Evolutionary conservation across 2,329 filamentous ascomycete species (phyloP).

Genomic region (Arachnopeziza araneosa): DNA sequence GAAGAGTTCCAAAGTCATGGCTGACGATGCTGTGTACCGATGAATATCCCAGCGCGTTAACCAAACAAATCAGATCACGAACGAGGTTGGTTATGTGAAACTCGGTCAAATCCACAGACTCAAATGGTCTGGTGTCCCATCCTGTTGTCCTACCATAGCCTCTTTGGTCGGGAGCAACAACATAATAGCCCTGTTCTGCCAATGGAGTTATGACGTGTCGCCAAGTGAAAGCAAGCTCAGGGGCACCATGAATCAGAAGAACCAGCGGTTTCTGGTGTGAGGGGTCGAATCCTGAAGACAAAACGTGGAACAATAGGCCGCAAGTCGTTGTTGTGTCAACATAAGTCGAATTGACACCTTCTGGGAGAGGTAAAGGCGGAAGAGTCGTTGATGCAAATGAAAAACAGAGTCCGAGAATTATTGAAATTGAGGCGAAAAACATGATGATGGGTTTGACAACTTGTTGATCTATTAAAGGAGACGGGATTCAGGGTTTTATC

Average conservation of each 20-base stretch:
- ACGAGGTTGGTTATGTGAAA: slow-evolving; percentile 55
- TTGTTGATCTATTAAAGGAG: not conserved
- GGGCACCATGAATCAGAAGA: slow-evolving; percentile 60
- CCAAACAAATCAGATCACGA: slow-evolving; percentile 55
- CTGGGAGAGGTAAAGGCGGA: slow-evolving; percentile 41
- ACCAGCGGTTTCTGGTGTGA: slow-evolving; percentile 45
- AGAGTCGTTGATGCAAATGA: not conserved
- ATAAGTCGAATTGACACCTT: slow-evolving; percentile 49
- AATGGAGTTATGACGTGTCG: slow-evolving; percentile 55
- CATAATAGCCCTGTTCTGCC: slow-evolving; percentile 56
- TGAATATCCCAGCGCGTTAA: slow-evolving; percentile 54
- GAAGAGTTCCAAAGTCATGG: slow-evolving; percentile 62
- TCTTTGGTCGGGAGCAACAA: slow-evolving; percentile 62
- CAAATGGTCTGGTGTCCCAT: slow-evolving; percentile 47
- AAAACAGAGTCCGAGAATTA: not conserved
- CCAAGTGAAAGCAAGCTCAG: slow-evolving; percentile 66
- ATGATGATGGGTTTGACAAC: not conserved
- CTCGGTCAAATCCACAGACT: slow-evolving; percentile 48
- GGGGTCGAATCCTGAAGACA: slow-evolving; percentile 42
- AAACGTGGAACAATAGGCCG: slow-evolving; percentile 55
- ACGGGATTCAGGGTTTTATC: too few species aligned
- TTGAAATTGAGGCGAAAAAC: not conserved
- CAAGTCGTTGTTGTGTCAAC: slow-evolving; percentile 43
- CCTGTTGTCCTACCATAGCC: slow-evolving; percentile 63
- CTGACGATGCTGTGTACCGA: slow-evolving; percentile 55